phyloP scores from a whole-genome alignment of 371 early-diverging fungal genomes.

The Mortierella sp. region DNA sequence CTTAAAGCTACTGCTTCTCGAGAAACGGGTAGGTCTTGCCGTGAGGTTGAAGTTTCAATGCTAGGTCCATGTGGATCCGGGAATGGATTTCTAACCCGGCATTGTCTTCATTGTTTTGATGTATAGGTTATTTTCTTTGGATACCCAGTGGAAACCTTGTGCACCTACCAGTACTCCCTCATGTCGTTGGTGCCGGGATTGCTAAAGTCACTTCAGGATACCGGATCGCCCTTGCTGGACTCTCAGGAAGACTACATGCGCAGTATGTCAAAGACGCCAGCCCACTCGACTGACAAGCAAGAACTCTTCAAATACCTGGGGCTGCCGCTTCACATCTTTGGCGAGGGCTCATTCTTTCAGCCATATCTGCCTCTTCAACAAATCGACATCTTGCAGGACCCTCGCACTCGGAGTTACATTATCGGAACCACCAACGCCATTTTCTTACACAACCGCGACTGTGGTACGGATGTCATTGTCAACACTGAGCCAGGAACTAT shows the following conservation, averaged over 20 bases:
- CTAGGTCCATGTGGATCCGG: neutral
- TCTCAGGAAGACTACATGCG: constrained; percentile 53
- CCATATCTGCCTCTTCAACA: constrained; percentile 91
- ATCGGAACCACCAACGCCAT: constrained; percentile 88
- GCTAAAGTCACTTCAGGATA: constrained; percentile 50
- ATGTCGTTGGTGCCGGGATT: constrained; percentile 78
- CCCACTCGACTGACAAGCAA: constrained; percentile 61
- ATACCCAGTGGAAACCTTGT: constrained; percentile 83
- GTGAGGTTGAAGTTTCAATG: neutral
- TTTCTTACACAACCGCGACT: constrained; percentile 80
- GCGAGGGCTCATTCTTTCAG: constrained; percentile 85
- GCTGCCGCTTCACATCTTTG: constrained; percentile 81
- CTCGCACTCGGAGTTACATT: constrained; percentile 76
- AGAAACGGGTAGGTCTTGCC: constrained; percentile 67
- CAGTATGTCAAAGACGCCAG: constrained; percentile 57
- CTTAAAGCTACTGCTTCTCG: constrained; percentile 81
- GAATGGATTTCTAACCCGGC: neutral
- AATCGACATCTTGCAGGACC: constrained; percentile 80
- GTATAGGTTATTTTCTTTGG: constrained; percentile 84
- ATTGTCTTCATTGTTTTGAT: neutral
- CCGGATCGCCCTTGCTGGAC: constrained; percentile 55
- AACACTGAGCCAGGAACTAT: constrained; percentile 82
- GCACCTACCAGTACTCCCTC: constrained; percentile 85
- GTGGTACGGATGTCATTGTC: constrained; percentile 81
- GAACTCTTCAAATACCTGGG: constrained; percentile 71